Evolutionary conservation across 2,329 filamentous ascomycete genomes (phyloP), one percentile per base, ranked within the genome.

Genomic region (Cryphonectria carpinicola): DNA sequence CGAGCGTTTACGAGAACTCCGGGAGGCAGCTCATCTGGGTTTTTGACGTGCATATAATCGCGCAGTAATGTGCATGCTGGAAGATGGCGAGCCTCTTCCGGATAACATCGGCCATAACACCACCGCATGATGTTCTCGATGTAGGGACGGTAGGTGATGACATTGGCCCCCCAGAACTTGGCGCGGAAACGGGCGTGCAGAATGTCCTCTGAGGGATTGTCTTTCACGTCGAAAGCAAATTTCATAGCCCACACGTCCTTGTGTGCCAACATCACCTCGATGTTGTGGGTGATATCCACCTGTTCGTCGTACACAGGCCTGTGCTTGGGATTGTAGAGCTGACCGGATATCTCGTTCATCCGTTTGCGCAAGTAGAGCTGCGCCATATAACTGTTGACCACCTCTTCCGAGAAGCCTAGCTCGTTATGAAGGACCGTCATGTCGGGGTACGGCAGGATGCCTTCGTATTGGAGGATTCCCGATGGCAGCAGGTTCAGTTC

Each of bases 81-180:
- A 39, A 49, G 32, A 11, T 63, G 13, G 28, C 19, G 43, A 11
- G 54, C 39, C 35, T 58, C 58, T 3, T 68, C 58, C 3, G 80
- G 73, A 56, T 81, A 78, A 22, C 79, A 78, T 37, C 68, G 61
- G 37, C 60, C 64, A 25, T 71, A 75, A 70, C 82, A 81, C 78
- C 83, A 80, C 74, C 89, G 80, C 75, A 91, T 80, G 62, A 91
- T 86, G 72, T 86, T 82, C 73, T 84, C 82, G 67, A 91, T 79
- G 72, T 95, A 94, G 0, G 93, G 93, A 35, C 96, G 89, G 78
- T 96, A 92, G 37, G 95, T 95, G 77, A 98, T 95, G 73, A 97
- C 94, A 74, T 92, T 89, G 0, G 94, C 95, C 28, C 96, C 96
- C 85, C 95, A 98, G 80, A 96, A 98, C 80, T 99, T 98, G 19